Evolutionary conservation across 495 filamentous ascomycete genomes (phyloP).

Genomic region (Aspergillus panamensis): DNA sequence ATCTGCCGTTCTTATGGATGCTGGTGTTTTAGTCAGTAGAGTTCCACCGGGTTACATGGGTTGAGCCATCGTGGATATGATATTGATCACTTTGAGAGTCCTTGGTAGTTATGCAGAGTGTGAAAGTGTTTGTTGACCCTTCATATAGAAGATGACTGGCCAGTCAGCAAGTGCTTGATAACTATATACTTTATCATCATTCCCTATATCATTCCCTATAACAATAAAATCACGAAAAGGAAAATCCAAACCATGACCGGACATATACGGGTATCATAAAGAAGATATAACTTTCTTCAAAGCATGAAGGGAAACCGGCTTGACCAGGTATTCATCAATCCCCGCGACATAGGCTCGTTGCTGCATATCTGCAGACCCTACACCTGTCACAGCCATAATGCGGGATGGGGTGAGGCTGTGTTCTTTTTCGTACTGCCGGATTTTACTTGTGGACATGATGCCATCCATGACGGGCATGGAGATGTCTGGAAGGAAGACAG

Average conservation of each 20-base stretch:
- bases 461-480: slow-evolving; percentile 31
- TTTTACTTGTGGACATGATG: slow-evolving; percentile 22
- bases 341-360: slow-evolving; percentile 33
- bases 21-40: too few species aligned
- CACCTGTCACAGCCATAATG: slow-evolving; percentile 35
- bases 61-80: too few species aligned
- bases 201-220: too few species aligned
- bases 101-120: too few species aligned
- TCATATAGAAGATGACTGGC: too few species aligned
- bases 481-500: slow-evolving; percentile 10
- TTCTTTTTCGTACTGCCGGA: slow-evolving; percentile 22
- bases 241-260: background rate
- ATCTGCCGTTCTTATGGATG: too few species aligned
- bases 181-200: too few species aligned
- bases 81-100: too few species aligned
- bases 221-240: background rate
- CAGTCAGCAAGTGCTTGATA: too few species aligned
- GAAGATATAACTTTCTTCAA: slow-evolving; percentile 25
- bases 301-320: slow-evolving; percentile 33
- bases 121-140: too few species aligned
- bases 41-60: too few species aligned
- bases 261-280: background rate
- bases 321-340: slow-evolving; percentile 38
- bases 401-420: slow-evolving; percentile 13
- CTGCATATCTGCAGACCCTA: slow-evolving; percentile 31